A percentile compares a stretch with the other conserved stretches of the same genome.
phyloP scores from a whole-genome alignment of 805 yeast genomes.

The Cyberlindnera americana region DNA sequence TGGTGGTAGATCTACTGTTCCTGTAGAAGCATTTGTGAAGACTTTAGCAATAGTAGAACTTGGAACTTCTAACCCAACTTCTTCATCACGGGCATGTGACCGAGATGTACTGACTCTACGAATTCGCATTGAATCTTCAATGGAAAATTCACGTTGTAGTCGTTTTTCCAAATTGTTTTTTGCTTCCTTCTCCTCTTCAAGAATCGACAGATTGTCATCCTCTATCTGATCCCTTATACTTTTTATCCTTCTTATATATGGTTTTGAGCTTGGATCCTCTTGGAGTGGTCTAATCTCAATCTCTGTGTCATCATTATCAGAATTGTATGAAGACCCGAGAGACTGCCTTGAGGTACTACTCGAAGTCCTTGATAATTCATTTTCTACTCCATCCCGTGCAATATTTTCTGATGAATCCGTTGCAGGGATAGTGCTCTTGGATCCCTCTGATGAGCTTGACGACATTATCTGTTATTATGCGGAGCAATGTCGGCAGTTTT shows the following conservation, averaged over 20 bases:
- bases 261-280: not conserved
- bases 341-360: constrained; percentile 7
- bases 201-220: constrained; percentile 16
- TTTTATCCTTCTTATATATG: constrained; percentile 10
- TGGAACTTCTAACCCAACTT: not conserved
- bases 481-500: no score
- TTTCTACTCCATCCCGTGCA: no score
- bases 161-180: constrained; percentile 13
- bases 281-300: constrained; percentile 6
- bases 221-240: constrained; percentile 13
- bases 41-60: constrained; percentile 26
- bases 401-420: no score
- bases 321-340: constrained; percentile 14
- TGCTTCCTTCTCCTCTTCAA: constrained; percentile 11
- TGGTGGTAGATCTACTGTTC: constrained; percentile 39
- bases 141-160: constrained; percentile 15
- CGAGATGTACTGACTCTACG: constrained; percentile 3
- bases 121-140: constrained; percentile 17
- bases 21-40: constrained; percentile 34
- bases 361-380: not conserved
- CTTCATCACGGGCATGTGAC: constrained; percentile 2
- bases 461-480: no score
- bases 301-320: constrained; percentile 1
- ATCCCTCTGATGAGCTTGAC: no score
- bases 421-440: no score